phyloP scores from a whole-genome alignment of 106 monocot genomes.

The Acanthochlamys bracteata region DNA sequence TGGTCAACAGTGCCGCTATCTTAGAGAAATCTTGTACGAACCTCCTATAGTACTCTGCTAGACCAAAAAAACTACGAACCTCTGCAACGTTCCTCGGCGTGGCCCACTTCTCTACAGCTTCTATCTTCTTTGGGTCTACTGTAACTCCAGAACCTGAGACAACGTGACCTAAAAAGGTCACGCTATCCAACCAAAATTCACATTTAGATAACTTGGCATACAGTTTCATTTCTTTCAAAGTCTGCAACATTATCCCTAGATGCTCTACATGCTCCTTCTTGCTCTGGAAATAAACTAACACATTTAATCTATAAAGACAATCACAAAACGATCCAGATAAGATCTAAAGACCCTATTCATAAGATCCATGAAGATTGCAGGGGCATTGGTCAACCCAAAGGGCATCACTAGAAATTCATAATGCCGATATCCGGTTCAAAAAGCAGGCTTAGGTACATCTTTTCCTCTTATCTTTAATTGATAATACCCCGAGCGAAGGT shows the following conservation, averaged over 20 bases:
- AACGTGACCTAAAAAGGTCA: too few species aligned
- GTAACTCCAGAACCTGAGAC: too few species aligned
- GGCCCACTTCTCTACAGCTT: too few species aligned
- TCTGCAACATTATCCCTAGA: too few species aligned
- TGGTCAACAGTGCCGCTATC: neutral
- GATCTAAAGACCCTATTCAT: neutral
- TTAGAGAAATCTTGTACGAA: neutral
- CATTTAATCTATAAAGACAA: conserved; percentile 7
- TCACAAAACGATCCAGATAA: neutral
- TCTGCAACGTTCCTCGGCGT: too few species aligned
- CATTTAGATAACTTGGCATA: too few species aligned
- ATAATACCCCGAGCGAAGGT: neutral
- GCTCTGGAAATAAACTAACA: neutral
- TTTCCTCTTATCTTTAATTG: neutral
- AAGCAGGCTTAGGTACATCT: neutral
- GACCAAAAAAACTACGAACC: too few species aligned
- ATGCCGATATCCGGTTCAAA: neutral
- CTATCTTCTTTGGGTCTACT: too few species aligned
- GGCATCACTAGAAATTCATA: neutral
- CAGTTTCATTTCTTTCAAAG: too few species aligned
- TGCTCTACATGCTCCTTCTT: too few species aligned
- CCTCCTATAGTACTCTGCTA: neutral
- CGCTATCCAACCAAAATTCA: too few species aligned
- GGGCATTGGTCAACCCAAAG: neutral
- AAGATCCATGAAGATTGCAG: conserved; percentile 3